phyloP scores from a whole-genome alignment of 768 basidiomycete genomes.

The Clavulina sp. region DNA sequence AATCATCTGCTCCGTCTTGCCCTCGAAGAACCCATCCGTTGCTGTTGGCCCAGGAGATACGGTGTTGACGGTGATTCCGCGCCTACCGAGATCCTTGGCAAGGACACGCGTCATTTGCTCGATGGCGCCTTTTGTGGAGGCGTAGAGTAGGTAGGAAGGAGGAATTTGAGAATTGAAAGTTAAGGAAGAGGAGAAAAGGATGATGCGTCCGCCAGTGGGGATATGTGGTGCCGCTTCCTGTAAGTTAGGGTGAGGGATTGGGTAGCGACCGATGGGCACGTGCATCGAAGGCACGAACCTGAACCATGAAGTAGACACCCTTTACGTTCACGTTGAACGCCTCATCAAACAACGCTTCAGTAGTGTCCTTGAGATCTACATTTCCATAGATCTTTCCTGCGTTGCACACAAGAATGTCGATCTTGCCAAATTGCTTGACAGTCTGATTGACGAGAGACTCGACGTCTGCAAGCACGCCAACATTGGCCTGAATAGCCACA shows the following conservation, averaged over 20 bases:
- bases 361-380: conserved; percentile 30
- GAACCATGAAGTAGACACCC: conserved; percentile 37
- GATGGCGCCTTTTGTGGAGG: conserved; percentile 29
- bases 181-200: conserved; percentile 39
- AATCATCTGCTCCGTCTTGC: conserved; percentile 32
- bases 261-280: too few species aligned
- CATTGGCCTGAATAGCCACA: too few species aligned
- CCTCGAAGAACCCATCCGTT: conserved; percentile 37
- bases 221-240: too few species aligned
- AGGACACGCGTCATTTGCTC: conserved; percentile 41
- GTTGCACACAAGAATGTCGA: conserved; percentile 44
- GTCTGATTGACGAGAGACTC: conserved; percentile 31
- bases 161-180: conserved; percentile 27
- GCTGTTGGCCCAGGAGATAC: conserved; percentile 39
- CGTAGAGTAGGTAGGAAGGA: conserved; percentile 34
- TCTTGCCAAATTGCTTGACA: conserved; percentile 29
- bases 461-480: conserved; percentile 30
- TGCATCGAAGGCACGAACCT: conserved; percentile 16
- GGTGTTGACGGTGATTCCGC: conserved; percentile 40
- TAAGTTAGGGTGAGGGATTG: too few species aligned
- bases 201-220: conserved; percentile 23
- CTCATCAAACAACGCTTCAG: conserved; percentile 33
- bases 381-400: conserved; percentile 39
- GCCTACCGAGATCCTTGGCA: conserved; percentile 37
- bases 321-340: conserved; percentile 42